phyloP scores from a whole-genome alignment of 2,329 filamentous ascomycete genomes.

The Hypoxylon sp. region DNA sequence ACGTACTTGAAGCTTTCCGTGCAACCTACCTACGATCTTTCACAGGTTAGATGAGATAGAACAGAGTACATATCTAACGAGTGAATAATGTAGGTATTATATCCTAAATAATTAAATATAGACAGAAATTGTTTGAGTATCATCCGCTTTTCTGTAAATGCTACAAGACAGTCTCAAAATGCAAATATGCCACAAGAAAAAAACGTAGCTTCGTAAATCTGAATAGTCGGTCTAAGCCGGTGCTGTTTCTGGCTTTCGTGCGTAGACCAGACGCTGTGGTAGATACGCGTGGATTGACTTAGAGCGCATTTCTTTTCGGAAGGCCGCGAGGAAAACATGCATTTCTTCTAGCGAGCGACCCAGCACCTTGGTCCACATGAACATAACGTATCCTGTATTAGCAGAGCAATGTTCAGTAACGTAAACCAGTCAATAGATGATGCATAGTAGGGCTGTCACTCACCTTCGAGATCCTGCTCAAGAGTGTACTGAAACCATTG shows the following conservation, averaged over 20 bases:
- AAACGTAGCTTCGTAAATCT: constrained; percentile 18
- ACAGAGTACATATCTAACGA: neutral
- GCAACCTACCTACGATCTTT: neutral
- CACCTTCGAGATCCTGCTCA: constrained; percentile 41
- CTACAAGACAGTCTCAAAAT: constrained; percentile 9
- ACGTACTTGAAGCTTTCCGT: neutral
- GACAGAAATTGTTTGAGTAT: constrained; percentile 5
- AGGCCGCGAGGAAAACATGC: constrained; percentile 39
- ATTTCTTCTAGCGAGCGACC: constrained; percentile 40
- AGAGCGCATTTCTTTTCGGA: constrained; percentile 37
- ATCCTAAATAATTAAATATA: neutral
- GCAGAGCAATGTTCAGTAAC: neutral
- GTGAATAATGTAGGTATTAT: constrained; percentile 9
- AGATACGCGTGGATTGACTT: constrained; percentile 35
- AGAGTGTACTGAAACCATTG: constrained; percentile 44
- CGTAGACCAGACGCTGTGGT: constrained; percentile 40
- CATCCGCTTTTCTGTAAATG: constrained; percentile 17
- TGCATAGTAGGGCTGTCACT: neutral
- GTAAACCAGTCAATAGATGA: neutral
- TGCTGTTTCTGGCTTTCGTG: constrained; percentile 35
- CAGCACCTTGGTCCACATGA: constrained; percentile 41
- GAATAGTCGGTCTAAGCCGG: constrained; percentile 1
- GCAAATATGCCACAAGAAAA: constrained; percentile 1
- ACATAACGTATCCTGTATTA: constrained; percentile 38
- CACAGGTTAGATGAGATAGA: neutral